phyloP scores from a whole-genome alignment of 768 basidiomycete species.

The Phylloporus sp. region DNA sequence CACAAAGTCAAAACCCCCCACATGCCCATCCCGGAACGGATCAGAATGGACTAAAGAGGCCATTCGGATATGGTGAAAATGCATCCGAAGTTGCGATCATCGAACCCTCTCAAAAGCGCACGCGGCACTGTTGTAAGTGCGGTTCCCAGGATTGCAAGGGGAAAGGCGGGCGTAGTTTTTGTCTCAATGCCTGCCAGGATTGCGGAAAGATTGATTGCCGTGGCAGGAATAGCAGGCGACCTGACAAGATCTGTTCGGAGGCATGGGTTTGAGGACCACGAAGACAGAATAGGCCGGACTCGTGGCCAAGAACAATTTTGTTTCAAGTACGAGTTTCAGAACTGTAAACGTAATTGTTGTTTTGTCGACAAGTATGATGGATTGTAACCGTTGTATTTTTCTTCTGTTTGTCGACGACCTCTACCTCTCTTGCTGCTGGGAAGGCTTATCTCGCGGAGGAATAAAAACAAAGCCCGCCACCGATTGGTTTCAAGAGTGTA shows the following conservation, averaged over 20 bases:
- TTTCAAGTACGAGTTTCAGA: neutral
- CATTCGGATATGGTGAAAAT: slow-evolving; percentile 26
- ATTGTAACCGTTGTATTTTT: slow-evolving; percentile 2
- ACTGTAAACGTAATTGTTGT: slow-evolving; percentile 9
- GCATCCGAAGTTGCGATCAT: slow-evolving; percentile 26
- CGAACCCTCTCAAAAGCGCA: slow-evolving; percentile 49
- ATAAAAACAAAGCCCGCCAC: neutral
- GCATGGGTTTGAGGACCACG: slow-evolving; percentile 35
- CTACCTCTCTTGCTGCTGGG: neutral
- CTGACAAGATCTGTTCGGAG: slow-evolving; percentile 69
- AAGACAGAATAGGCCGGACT: neutral
- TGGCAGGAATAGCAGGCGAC: slow-evolving; percentile 71
- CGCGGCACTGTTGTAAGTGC: slow-evolving; percentile 80
- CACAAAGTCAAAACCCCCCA: slow-evolving; percentile 21
- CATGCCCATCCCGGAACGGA: slow-evolving; percentile 25
- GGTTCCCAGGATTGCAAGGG: slow-evolving; percentile 79
- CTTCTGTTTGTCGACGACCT: neutral
- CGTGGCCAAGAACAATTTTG: neutral
- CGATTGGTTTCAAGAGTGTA: no score
- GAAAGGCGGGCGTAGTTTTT: slow-evolving; percentile 72
- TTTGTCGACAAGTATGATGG: slow-evolving; percentile 5
- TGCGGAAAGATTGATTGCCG: slow-evolving; percentile 77
- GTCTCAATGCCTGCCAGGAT: slow-evolving; percentile 71
- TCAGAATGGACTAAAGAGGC: slow-evolving; percentile 26
- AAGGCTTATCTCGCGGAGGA: neutral